A percentile compares a stretch with the other conserved stretches of the same genome.
Evolutionary conservation across 2,329 filamentous ascomycete species (phyloP).

Genomic region (Cladosporium sp.): DNA sequence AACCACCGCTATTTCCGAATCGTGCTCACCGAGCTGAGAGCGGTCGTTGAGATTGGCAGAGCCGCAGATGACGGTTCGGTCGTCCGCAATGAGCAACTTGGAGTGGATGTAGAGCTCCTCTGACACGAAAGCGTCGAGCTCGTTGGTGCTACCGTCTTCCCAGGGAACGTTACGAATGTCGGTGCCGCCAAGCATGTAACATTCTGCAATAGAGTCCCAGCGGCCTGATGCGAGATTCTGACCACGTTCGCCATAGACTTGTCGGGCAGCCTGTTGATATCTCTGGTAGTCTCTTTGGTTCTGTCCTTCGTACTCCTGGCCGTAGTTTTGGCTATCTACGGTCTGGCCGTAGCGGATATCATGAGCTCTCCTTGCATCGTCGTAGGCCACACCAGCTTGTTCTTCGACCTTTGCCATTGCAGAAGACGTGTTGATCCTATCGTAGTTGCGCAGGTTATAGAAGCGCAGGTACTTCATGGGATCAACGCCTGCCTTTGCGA

Average conservation of each 20-base stretch:
- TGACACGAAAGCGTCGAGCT: constrained; percentile 60
- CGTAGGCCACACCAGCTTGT: constrained; percentile 63
- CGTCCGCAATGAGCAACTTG: constrained; percentile 77
- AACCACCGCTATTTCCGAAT: constrained; percentile 85
- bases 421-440: constrained; percentile 69
- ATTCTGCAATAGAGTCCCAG: constrained; percentile 72
- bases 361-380: constrained; percentile 60
- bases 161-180: constrained; percentile 64
- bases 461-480: constrained; percentile 73
- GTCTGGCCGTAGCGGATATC: constrained; percentile 49
- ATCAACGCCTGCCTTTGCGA: constrained; percentile 63
- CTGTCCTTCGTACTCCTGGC: constrained; percentile 31
- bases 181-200: constrained; percentile 76
- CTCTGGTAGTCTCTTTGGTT: constrained; percentile 31
- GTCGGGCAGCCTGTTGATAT: constrained; percentile 67
- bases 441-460: constrained; percentile 81
- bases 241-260: constrained; percentile 41
- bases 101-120: constrained; percentile 63
- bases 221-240: constrained; percentile 47
- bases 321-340: constrained; percentile 34
- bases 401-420: constrained; percentile 59
- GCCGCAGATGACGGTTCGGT: constrained; percentile 76
- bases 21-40: constrained; percentile 77
- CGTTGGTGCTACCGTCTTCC: constrained; percentile 51
- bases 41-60: constrained; percentile 67